A percentile compares a stretch with the other conserved stretches of the same genome.
These are phyloP conservation scores for Ganoderma lingzhi DNA, from an alignment of 1,284 basidiomycete genomes.

Conservation along the genomic window DNA sequence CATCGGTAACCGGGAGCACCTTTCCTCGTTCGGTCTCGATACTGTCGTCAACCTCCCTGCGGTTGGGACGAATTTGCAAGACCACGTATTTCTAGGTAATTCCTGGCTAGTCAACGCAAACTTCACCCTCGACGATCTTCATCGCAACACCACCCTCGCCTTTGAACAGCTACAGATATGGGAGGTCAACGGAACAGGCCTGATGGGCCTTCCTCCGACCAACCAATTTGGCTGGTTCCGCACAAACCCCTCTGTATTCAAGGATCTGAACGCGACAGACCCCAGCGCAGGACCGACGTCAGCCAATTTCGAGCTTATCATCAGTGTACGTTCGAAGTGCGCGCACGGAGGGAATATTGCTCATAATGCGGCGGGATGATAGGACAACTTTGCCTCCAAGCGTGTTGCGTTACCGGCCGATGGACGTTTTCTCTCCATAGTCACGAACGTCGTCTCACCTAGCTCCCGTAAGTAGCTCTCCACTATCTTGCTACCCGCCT, in stretches of 20 bases:
- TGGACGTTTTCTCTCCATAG: slow-evolving; percentile 42
- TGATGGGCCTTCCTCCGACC: slow-evolving; percentile 13
- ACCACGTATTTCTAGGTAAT: slow-evolving; percentile 40
- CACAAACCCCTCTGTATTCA: slow-evolving; percentile 34
- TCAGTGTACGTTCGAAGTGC: slow-evolving; percentile 4
- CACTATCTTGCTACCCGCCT: background rate
- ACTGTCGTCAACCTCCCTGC: slow-evolving; percentile 43
- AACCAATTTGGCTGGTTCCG: slow-evolving; percentile 25
- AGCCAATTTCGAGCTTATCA: slow-evolving; percentile 21
- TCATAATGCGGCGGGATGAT: background rate
- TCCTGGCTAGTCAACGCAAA: slow-evolving; percentile 31
- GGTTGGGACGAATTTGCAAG: slow-evolving; percentile 45
- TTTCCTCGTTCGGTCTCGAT: slow-evolving; percentile 34
- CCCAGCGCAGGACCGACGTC: slow-evolving; percentile 46
- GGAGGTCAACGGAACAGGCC: slow-evolving; percentile 22
- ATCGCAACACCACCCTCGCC: slow-evolving; percentile 25
- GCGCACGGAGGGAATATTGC: background rate
- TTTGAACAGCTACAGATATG: slow-evolving; percentile 26
- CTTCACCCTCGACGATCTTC: slow-evolving; percentile 26
- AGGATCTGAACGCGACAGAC: slow-evolving; percentile 36
- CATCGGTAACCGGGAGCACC: slow-evolving; percentile 24
- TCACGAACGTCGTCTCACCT: slow-evolving; percentile 42
- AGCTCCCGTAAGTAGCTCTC: slow-evolving; percentile 41
- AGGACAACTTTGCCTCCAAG: slow-evolving; percentile 26
- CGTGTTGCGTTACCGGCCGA: slow-evolving; percentile 29